phyloP scores from a whole-genome alignment of 2,329 filamentous ascomycete genomes.

The Fusarium palustre region DNA sequence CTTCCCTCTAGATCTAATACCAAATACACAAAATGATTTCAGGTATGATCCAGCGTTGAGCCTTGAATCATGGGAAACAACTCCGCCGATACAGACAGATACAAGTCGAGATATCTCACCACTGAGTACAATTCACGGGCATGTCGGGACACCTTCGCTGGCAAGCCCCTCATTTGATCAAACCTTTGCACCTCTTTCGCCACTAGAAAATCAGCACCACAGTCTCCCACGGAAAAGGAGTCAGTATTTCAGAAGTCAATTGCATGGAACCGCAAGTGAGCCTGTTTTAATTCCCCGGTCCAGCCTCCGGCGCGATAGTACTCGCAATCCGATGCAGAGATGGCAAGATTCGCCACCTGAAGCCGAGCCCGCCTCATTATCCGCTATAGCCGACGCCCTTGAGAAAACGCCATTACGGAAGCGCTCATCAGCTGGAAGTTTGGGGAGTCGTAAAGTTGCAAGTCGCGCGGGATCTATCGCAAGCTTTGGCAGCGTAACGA shows the following conservation, averaged over 20 bases:
- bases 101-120: not conserved
- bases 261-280: not conserved
- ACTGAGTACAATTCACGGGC: not conserved
- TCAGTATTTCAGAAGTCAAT: conserved; percentile 18
- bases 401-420: conserved; percentile 12
- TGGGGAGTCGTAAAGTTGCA: conserved; percentile 9
- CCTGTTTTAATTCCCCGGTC: conserved; percentile 21
- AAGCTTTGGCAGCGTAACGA: conserved; percentile 36
- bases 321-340: conserved; percentile 36
- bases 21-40: not conserved
- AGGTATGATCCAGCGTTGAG: conserved; percentile 1
- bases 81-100: not conserved
- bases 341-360: conserved; percentile 44
- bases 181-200: not conserved
- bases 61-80: not conserved
- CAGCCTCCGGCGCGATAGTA: not conserved
- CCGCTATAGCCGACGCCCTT: conserved; percentile 36
- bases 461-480: conserved; percentile 31
- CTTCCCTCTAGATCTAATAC: not conserved
- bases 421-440: conserved; percentile 27
- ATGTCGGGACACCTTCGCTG: not conserved
- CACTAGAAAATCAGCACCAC: not conserved
- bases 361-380: conserved; percentile 38
- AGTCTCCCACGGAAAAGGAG: conserved; percentile 26
- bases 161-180: not conserved